Base-by-base conservation (phyloP, 116 monocot genomes). In the Phalaenopsis hybrid region DNA sequence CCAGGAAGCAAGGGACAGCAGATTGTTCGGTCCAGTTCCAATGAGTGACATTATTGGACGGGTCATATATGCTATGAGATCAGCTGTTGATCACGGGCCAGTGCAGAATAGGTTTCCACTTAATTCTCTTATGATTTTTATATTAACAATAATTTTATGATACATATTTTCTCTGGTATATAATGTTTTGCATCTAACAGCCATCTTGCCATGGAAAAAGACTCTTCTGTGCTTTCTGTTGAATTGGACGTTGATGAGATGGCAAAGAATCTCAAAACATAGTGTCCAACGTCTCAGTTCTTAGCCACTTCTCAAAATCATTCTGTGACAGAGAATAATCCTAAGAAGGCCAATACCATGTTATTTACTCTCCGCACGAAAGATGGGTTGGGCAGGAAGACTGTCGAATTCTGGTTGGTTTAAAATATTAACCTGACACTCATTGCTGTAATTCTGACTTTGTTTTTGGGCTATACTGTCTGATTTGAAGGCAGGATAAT, bases 171-270 rank as follows among this genome's bases (percentile, higher is more conserved):
- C 58, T 20, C n/a, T 77, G 33, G 8, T 79, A 1, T 28, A 12
- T 46, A 46, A 75, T 46, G 72, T 72, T 72, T 72, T 72, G 43
- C 73, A 6, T 79, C 28, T 20, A n/a, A 61, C 90, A 99, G 99
- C 81, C 78, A 68, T 41, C 18, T 76, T 65, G 93, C 92, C 15
- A 89, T 91, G 89, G 84, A 57, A 34, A 81, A 89, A 44, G 99
- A 99, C 79, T 77, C 79, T 68, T 81, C 93, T n/a, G 86, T 99
- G 52, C 79, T 99, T 81, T 91, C 93, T 12, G 92, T 99, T 11
- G 99, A 99, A 82, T 85, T 99, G 83, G 95, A 99, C 80, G 93
- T 99, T 8, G 90, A 93, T 49, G 93, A 99, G 84, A 93, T 99
- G 95, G 86, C 84, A 25, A 99, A 87, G 86, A 89, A 76, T 74